These are phyloP conservation scores for Sphagnum fallax DNA, from an alignment of 228 moss, liverwort and hornwort species.

Conservation along the genomic window DNA sequence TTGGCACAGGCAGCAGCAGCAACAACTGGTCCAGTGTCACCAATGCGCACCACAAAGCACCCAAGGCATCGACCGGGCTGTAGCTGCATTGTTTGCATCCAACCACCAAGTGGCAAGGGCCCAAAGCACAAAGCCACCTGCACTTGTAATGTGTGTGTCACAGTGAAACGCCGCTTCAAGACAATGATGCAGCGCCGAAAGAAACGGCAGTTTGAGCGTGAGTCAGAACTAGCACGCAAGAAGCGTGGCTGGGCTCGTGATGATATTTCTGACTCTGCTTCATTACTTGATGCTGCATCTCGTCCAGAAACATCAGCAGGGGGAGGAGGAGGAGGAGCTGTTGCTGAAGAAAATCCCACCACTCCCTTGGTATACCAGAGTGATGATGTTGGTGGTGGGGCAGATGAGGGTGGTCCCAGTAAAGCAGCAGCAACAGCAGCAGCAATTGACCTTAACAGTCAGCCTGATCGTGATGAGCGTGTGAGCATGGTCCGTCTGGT, in stretches of 20 bases:
- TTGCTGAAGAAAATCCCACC: slow-evolving; percentile 1
- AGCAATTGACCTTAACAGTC: slow-evolving; percentile 91
- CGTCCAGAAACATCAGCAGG: slow-evolving; percentile 59
- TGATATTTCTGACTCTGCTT: slow-evolving; percentile 54
- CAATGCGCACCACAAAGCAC: slow-evolving; percentile 91
- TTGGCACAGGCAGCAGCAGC: slow-evolving; percentile 80
- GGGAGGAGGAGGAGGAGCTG: slow-evolving; percentile 7
- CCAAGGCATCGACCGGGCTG: slow-evolving; percentile 97
- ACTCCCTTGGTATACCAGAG: slow-evolving; percentile 22
- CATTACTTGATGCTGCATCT: slow-evolving; percentile 45
- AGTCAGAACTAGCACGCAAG: slow-evolving; percentile 67
- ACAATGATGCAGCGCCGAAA: slow-evolving; percentile 97
- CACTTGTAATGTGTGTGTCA: slow-evolving; percentile 98
- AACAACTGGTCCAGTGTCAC: slow-evolving; percentile 65
- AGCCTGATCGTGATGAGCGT: slow-evolving; percentile 96
- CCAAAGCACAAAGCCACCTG: slow-evolving; percentile 97
- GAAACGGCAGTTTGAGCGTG: slow-evolving; percentile 88
- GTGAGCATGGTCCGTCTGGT: slow-evolving; percentile 86
- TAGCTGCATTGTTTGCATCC: slow-evolving; percentile 96
- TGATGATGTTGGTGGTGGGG: slow-evolving; percentile 8
- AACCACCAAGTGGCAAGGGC: slow-evolving; percentile 98
- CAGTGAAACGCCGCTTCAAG: slow-evolving; percentile 94
- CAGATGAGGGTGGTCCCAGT: slow-evolving; percentile 36
- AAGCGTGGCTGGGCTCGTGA: slow-evolving; percentile 78
- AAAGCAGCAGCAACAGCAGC: slow-evolving; percentile 13